Conservation (phyloP, 768 basidiomycete species). For the Cystobasidiopsis lactophilus region DNA sequence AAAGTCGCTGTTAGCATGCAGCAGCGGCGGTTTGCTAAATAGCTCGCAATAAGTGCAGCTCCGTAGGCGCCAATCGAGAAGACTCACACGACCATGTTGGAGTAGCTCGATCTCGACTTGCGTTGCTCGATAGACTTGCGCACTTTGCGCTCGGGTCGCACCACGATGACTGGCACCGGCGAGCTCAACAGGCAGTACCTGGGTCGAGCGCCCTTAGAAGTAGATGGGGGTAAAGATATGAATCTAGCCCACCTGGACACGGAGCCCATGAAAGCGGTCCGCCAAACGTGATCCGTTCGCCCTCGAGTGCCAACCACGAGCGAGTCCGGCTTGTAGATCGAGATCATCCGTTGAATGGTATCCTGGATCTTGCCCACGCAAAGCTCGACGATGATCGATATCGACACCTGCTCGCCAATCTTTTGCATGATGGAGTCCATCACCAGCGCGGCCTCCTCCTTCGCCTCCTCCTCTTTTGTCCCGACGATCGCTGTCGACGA, state of each 20-base stretch:
- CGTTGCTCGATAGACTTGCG: constrained; percentile 12
- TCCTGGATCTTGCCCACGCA: constrained; percentile 76
- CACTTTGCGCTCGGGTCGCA: constrained; percentile 31
- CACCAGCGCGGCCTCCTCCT: constrained; percentile 67
- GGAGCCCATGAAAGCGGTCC: constrained; percentile 37
- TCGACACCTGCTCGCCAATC: constrained; percentile 55
- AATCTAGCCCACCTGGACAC: constrained; percentile 32
- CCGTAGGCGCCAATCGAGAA: no score
- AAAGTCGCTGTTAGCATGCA: no score
- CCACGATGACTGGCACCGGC: constrained; percentile 88
- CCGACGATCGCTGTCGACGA: constrained; percentile 10
- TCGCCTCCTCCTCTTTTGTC: constrained; percentile 33
- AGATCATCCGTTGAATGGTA: constrained; percentile 40
- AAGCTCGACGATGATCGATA: constrained; percentile 80
- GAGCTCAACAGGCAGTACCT: constrained; percentile 27
- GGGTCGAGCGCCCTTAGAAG: neutral
- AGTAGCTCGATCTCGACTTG: neutral
- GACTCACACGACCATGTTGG: neutral
- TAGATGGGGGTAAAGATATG: neutral
- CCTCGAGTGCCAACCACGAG: constrained; percentile 84
- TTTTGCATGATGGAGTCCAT: constrained; percentile 60
- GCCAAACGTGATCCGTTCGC: constrained; percentile 32
- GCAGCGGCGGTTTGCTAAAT: no score
- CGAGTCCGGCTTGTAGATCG: constrained; percentile 58
- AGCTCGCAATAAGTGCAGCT: no score